Base-by-base conservation (phyloP, 495 filamentous ascomycete genomes). In the Recurvomyces mirabilis region DNA sequence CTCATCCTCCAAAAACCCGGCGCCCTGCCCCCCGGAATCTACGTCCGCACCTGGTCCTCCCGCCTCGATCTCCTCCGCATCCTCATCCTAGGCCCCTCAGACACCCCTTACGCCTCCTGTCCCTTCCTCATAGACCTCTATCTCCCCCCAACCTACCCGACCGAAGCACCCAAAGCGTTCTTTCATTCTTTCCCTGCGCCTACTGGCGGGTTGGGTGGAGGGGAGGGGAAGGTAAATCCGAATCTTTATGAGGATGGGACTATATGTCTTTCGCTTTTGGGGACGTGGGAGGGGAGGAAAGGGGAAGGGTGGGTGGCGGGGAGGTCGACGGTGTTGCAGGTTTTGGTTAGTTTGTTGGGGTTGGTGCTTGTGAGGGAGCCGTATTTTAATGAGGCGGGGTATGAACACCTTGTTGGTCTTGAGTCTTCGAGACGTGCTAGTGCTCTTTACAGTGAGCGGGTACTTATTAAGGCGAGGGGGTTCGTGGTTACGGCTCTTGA, bases 161-260 rank as follows among this genome's bases (percentile, higher is more conserved):
- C 51, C 12, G 41, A 50, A 0, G 69, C 75, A 5, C 76, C 76
- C 0, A 37, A 55, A 4, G 63, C 65, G 1, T 69, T 64, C 54
- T 80, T 80, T 49, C 74, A 80, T 52, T 71, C 67, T 19, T 79
- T 75, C 74, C 69, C 57, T 15, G 41, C 17, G 13, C 33, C 35
- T 10, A 23, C 20, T 23, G 44, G 28, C 12, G n/a, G n/a, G n/a
- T n/a, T n/a, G n/a, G 15, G 33, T 15, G 49, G 43, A 11, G 51
- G 34, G 11, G 30, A 25, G 12, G 44, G 72, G 1, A 60, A 63
- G 12, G 63, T 79, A 26, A 81, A 81, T 53, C 77, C 77, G 1
- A 81, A 81, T 50, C 53, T 81, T 4, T 78, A 78, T 50, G 73
- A 78, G 50, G 67, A 79, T 51, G 74, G 77, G 12, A 76, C 68